These are phyloP conservation scores for Pezicula radicicola DNA, from an alignment of 2,329 filamentous ascomycete species.

Conservation along the genomic window DNA sequence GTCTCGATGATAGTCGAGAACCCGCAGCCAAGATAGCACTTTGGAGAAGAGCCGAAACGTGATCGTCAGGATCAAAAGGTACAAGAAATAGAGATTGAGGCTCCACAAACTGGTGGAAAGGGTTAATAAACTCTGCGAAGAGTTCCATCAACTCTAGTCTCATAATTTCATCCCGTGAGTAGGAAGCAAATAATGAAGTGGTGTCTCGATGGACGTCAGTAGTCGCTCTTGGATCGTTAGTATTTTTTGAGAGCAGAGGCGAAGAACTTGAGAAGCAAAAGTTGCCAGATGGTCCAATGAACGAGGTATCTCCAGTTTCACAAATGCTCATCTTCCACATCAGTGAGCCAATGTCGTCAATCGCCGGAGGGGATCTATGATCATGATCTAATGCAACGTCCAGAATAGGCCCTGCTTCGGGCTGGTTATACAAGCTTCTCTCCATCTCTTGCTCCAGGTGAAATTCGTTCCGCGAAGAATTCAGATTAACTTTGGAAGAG, in stretches of 20 bases:
- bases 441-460: neutral
- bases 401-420: neutral
- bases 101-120: constrained; percentile 2
- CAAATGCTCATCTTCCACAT: constrained; percentile 5
- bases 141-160: neutral
- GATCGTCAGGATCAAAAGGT: neutral
- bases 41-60: neutral
- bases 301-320: neutral
- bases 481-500: neutral
- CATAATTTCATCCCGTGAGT: neutral
- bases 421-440: neutral
- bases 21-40: constrained; percentile 3
- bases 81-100: neutral
- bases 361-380: neutral
- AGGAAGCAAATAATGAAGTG: neutral
- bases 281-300: constrained; percentile 5
- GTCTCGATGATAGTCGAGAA: neutral
- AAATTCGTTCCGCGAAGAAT: neutral
- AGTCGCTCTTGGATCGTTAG: neutral
- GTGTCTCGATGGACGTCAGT: neutral
- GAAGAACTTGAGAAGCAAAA: constrained; percentile 2
- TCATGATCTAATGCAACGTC: neutral
- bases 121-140: constrained; percentile 1
- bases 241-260: neutral
- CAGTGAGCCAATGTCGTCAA: constrained; percentile 1